Evolutionary conservation across 108 stramenopile genomes (phyloP).

Genomic region (Asterionellopsis glacialis): DNA sequence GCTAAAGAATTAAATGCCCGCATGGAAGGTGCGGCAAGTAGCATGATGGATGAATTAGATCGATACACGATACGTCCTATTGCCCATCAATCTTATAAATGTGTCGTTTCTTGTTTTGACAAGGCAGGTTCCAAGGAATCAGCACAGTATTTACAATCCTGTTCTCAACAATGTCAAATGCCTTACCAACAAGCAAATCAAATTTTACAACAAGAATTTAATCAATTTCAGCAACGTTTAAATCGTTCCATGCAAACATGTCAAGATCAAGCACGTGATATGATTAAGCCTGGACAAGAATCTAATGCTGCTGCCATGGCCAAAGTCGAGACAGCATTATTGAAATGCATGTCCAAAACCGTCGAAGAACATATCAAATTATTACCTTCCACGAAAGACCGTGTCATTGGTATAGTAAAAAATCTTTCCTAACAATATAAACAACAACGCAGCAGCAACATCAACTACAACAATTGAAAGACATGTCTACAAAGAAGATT

Average conservation of each 20-base stretch:
- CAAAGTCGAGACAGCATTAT: constrained; percentile 56
- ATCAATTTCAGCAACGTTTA: constrained; percentile 76
- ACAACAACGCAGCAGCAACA: background rate
- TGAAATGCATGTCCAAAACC: constrained; percentile 65
- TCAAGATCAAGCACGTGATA: constrained; percentile 76
- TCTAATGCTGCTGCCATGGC: constrained; percentile 59
- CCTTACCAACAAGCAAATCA: constrained; percentile 64
- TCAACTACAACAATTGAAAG: background rate
- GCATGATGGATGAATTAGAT: constrained; percentile 64
- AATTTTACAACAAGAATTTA: constrained; percentile 71
- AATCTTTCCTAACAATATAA: constrained; percentile 2
- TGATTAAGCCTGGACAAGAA: constrained; percentile 69
- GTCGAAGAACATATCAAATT: constrained; percentile 64
- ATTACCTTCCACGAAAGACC: constrained; percentile 75
- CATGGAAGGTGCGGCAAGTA: constrained; percentile 61
- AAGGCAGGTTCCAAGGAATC: constrained; percentile 72
- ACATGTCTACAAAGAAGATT: background rate
- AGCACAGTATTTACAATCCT: constrained; percentile 60
- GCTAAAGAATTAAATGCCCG: constrained; percentile 63
- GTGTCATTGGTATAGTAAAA: constrained; percentile 47
- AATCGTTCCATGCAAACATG: constrained; percentile 81
- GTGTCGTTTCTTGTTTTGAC: constrained; percentile 52
- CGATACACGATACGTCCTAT: constrained; percentile 47
- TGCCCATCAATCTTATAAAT: constrained; percentile 60
- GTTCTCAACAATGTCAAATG: constrained; percentile 66